phyloP scores from a whole-genome alignment of 495 filamentous ascomycete genomes.

The Cercophora newfieldiana region DNA sequence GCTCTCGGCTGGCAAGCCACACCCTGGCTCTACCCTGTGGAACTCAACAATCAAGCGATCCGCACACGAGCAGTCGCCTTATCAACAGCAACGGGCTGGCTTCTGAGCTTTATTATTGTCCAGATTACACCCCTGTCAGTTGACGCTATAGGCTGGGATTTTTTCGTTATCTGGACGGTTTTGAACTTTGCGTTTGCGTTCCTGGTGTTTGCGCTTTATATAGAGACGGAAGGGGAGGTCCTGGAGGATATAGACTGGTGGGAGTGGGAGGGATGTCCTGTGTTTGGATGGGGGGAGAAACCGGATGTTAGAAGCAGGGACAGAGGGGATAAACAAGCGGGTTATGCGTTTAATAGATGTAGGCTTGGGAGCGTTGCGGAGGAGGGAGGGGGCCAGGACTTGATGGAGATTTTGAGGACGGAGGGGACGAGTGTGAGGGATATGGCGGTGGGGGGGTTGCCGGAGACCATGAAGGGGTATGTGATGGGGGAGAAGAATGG shows the following conservation, averaged over 20 bases:
- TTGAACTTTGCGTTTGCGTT: slow-evolving; percentile 61
- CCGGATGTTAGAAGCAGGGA: background rate
- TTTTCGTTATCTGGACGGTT: slow-evolving; percentile 66
- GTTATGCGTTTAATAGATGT: background rate
- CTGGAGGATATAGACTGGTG: slow-evolving; percentile 35
- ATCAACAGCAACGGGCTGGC: slow-evolving; percentile 63
- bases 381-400: background rate
- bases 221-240: slow-evolving; percentile 48
- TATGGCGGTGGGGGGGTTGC: background rate
- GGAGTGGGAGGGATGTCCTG: background rate
- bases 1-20: slow-evolving; percentile 59
- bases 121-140: slow-evolving; percentile 61
- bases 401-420: background rate
- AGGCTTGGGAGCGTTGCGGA: background rate
- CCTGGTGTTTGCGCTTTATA: slow-evolving; percentile 59
- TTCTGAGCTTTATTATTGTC: slow-evolving; percentile 45
- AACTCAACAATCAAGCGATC: slow-evolving; percentile 61
- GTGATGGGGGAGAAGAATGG: background rate
- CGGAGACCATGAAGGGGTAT: background rate
- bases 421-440: background rate
- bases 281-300: slow-evolving; percentile 14
- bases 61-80: slow-evolving; percentile 56
- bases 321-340: background rate
- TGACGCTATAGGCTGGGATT: slow-evolving; percentile 59
- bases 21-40: slow-evolving; percentile 64